Base-by-base conservation (phyloP, 2,329 filamentous ascomycete species). In the Sclerotinia nivalis region DNA sequence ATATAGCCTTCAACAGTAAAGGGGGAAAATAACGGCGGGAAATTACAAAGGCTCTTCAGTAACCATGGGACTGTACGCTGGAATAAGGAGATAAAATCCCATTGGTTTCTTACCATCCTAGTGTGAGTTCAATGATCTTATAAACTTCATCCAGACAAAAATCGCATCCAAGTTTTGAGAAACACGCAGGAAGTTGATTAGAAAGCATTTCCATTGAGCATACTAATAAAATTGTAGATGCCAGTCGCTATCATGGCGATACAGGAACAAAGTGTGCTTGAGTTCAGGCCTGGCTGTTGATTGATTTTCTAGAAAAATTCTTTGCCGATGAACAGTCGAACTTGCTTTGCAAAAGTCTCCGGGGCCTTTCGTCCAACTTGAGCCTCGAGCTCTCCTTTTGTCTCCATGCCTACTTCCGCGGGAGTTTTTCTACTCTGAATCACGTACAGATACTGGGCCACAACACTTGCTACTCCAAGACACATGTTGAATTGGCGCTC, bases 201-300 rank as follows among this genome's bases (percentile, higher is more conserved):
- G 68, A 79, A 80, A 56, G 81, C 81, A 0, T 76, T 73, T 8
- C 77, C 75, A 6, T 76, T 76, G 0, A 81, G 71, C 2, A 77
- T 79, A 12, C 75, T 75, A 3, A 64, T 80, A 80, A 70, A 82
- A 82, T 4, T 77, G 77, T 12, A 80, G 79, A 56, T 81, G 80
- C 80, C 80, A 82, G 61, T 81, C 79, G 52, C 79, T 81, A 40
- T 82, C 80, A 1, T 80, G 80, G 43, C 82, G 80, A 52, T 78
- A 82, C 7, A 82, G 74, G 56, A 81, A 82, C 71, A 81, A 81
- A 77, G 77, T 78, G 66, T 82, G 80, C 4, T 79, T 66, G 28
- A 47, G 12, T 47, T 18, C 43, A 47, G 43, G 15, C 18, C 40
- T 7, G 40, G 40, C 13, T 43, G 40, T 13, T 43, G 6, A 43